Conservation (phyloP, 176 grass and related monocot genomes). For the Chrysopogon serrulatus region DNA sequence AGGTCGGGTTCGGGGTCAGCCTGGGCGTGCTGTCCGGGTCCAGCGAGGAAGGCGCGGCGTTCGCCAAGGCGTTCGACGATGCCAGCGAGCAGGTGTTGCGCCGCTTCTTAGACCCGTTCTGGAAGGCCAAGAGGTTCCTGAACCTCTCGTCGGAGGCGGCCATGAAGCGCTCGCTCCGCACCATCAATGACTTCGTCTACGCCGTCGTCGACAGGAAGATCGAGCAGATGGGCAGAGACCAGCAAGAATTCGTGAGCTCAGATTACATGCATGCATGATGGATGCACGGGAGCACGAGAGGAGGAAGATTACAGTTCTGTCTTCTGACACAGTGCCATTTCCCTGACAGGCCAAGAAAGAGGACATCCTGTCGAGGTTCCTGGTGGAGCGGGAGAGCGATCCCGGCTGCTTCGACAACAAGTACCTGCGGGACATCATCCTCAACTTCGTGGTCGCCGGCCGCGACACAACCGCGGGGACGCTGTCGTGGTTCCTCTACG, state of each 20-base stretch:
- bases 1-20: conserved; percentile 54
- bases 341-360: conserved; percentile 43
- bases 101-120: conserved; percentile 57
- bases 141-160: conserved; percentile 54
- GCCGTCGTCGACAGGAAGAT: conserved; percentile 40
- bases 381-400: conserved; percentile 44
- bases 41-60: conserved; percentile 27
- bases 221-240: conserved; percentile 30
- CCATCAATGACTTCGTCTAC: conserved; percentile 66
- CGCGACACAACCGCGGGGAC: conserved; percentile 70
- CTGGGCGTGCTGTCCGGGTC: conserved; percentile 38
- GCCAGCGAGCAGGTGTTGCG: conserved; percentile 45
- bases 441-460: conserved; percentile 72
- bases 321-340: neutral
- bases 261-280: neutral
- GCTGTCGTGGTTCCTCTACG: conserved; percentile 60
- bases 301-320: neutral
- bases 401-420: conserved; percentile 39
- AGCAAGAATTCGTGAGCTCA: conserved; percentile 39
- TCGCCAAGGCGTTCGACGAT: conserved; percentile 73
- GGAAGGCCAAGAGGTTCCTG: conserved; percentile 63
- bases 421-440: conserved; percentile 73
- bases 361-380: conserved; percentile 74
- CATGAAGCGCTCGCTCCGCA: conserved; percentile 50
- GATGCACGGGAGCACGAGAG: neutral